Percentiles rank a stretch among this genome's conserved stretches.
Evolutionary conservation across 129 eudicot genomes (phyloP).

Genomic region (Lactuca saligna): DNA sequence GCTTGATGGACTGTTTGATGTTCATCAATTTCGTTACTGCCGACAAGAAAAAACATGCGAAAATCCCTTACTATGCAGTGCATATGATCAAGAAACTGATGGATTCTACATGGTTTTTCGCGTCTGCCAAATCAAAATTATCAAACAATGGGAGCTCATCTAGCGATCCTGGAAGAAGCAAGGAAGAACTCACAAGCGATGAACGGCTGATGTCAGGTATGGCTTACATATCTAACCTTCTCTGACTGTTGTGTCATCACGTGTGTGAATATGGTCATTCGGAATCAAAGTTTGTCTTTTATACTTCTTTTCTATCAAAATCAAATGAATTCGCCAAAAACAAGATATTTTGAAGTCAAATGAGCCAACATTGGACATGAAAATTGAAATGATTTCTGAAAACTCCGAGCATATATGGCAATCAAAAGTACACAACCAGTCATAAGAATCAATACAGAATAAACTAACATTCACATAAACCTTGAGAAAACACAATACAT

Average conservation of each 20-base stretch:
- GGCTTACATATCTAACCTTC: background rate
- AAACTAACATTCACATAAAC: too few relatives aligned
- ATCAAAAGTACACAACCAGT: background rate
- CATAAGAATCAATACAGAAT: background rate
- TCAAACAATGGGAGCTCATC: constrained; percentile 16
- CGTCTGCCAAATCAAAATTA: constrained; percentile 39
- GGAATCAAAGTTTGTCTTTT: background rate
- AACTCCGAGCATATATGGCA: background rate
- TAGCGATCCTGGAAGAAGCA: constrained; percentile 21
- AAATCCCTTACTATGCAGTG: constrained; percentile 60
- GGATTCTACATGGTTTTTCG: constrained; percentile 72
- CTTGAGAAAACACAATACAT: too few relatives aligned
- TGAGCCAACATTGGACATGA: too few relatives aligned
- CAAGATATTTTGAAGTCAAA: too few relatives aligned
- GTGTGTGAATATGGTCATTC: background rate
- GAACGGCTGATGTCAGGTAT: constrained; percentile 42
- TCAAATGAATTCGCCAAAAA: too few relatives aligned
- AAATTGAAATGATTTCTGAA: background rate
- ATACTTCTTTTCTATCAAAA: too few relatives aligned
- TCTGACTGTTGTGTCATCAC: background rate
- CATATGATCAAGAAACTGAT: constrained; percentile 79
- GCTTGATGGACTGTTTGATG: constrained; percentile 90
- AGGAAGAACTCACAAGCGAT: constrained; percentile 23
- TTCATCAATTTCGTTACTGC: constrained; percentile 46
- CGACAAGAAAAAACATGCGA: constrained; percentile 24